phyloP scores from a whole-genome alignment of 768 basidiomycete species.

The Cystofilobasidium capitatum region DNA sequence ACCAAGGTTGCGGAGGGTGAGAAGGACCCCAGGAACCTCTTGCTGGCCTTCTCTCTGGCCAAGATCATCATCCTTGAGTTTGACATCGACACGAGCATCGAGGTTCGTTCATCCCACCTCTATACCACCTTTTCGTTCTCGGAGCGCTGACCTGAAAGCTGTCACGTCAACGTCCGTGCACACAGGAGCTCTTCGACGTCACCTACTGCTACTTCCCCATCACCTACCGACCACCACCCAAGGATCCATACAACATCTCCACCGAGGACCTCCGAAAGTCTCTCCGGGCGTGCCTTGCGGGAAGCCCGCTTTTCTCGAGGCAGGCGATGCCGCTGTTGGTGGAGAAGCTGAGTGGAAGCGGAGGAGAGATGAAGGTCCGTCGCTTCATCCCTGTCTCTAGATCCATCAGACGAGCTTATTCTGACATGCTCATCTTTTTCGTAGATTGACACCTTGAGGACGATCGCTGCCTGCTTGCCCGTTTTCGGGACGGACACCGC shows the following conservation, averaged over 20 bases:
- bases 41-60: slow-evolving; percentile 78
- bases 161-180: no score
- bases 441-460: slow-evolving; percentile 78
- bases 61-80: slow-evolving; percentile 82
- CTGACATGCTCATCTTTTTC: not conserved
- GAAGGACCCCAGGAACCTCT: slow-evolving; percentile 90
- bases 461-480: slow-evolving; percentile 66
- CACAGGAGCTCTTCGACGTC: slow-evolving; percentile 80
- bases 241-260: slow-evolving; percentile 87
- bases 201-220: slow-evolving; percentile 99
- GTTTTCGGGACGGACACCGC: slow-evolving; percentile 64
- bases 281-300: slow-evolving; percentile 65
- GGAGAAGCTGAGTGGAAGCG: slow-evolving; percentile 79
- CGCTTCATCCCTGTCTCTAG: not conserved
- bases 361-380: slow-evolving; percentile 68
- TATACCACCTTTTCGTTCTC: not conserved
- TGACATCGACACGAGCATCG: slow-evolving; percentile 60
- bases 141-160: no score
- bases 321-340: slow-evolving; percentile 78
- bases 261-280: slow-evolving; percentile 69
- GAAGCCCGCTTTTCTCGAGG: slow-evolving; percentile 70
- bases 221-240: slow-evolving; percentile 83
- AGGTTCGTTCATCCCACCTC: slow-evolving; percentile 49
- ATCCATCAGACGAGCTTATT: not conserved
- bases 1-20: slow-evolving; percentile 73